phyloP scores from a whole-genome alignment of 129 eudicot species.

The Saussurea involucrata region DNA sequence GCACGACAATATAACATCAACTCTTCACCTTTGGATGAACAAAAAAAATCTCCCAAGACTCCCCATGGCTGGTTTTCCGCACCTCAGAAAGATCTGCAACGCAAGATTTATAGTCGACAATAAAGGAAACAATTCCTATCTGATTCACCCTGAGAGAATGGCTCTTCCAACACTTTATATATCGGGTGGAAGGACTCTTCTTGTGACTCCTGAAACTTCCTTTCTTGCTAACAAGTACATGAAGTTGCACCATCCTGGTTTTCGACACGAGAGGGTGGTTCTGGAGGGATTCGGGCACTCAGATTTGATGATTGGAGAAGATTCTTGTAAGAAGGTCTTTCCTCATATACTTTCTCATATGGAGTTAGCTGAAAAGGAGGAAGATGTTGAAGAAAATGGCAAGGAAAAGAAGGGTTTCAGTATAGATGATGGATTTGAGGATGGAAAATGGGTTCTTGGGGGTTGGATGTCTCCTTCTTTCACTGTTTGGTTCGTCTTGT shows the following conservation, averaged over 20 bases:
- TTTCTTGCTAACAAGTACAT: conserved; percentile 47
- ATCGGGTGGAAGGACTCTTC: conserved; percentile 40
- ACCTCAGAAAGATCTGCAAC: conserved; percentile 44
- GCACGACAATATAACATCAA: conserved; percentile 40
- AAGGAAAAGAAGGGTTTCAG: conserved; percentile 5
- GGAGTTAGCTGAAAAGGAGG: conserved; percentile 37
- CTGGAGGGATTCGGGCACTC: conserved; percentile 56
- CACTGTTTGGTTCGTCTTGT: conserved; percentile 7
- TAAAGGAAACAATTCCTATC: conserved; percentile 38
- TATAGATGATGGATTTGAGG: conserved; percentile 29
- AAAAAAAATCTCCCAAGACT: conserved; percentile 32
- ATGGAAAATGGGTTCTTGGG: conserved; percentile 19
- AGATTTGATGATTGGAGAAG: conserved; percentile 47
- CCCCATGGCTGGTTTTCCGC: conserved; percentile 54
- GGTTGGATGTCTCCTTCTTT: conserved; percentile 23
- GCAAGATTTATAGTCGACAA: conserved; percentile 48
- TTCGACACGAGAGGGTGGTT: conserved; percentile 50
- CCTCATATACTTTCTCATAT: conserved; percentile 40
- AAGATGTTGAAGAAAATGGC: not conserved
- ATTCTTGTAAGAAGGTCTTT: conserved; percentile 38
- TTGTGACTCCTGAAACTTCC: conserved; percentile 42
- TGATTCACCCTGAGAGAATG: conserved; percentile 53
- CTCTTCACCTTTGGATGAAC: conserved; percentile 43
- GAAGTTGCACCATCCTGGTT: conserved; percentile 49
- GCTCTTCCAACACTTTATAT: conserved; percentile 43